Base-by-base conservation (phyloP, 2,329 filamentous ascomycete genomes). In the Didymella segeticola region DNA sequence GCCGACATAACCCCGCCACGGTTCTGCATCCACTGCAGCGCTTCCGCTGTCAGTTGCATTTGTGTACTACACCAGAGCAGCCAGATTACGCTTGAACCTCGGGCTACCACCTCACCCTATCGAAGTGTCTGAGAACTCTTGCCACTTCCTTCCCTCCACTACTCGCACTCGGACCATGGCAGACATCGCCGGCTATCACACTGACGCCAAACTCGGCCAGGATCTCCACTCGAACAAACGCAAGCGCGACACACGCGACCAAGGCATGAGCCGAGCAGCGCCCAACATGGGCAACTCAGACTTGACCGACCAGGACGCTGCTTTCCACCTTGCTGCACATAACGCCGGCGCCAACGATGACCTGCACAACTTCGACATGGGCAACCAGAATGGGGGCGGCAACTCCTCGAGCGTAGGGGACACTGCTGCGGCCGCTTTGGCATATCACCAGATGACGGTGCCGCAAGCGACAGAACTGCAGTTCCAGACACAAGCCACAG, bases 351-450 rank as follows among this genome's bases (percentile, higher is more conserved):
- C 78, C 36, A 71, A 75, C 58, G 75, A 78, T 34, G 78, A 78
- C 70, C 72, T 76, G 53, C 69, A 73, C 47, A 67, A 68, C 34
- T 77, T 78, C 48, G 75, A 76, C 57, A 67, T 72, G 9, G 39
- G 36, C 29, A 77, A 79, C 41, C 82, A 83, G 57, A 86, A 84
- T 60, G 82, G 82, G 49, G 75, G 81, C 36, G 74, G 78, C 50
- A 79, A 77, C 68, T 79, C 71, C 68, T 75, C 78, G 29, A 79
- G 72, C 57, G 78, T 79, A 11, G 80, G 77, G 60, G 86, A 86
- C 41, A 87, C 86, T 33, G 85, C 86, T 43, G 84, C 83, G 17
- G 86, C 86, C 12, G 79, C 79, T 5, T 72, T 81, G 56, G 76
- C 77, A 14, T 83, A 82, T 65, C 78, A 79, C 56, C 79, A 79